phyloP scores from a whole-genome alignment of 2,329 filamentous ascomycete species.

The Hymenoscyphus linearis region DNA sequence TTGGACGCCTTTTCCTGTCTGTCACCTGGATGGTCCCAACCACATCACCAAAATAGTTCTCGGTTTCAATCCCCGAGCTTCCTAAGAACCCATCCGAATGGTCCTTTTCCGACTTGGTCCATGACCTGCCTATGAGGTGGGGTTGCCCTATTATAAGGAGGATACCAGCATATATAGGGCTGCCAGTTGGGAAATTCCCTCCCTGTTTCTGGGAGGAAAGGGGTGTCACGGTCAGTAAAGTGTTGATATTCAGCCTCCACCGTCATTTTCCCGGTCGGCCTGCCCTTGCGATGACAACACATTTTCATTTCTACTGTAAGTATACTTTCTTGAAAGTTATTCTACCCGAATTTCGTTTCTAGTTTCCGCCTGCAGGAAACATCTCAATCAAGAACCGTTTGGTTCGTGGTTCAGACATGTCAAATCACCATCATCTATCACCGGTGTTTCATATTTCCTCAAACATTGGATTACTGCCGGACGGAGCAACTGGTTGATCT shows the following conservation, averaged over 20 bases:
- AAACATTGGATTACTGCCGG: not conserved
- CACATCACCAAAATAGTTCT: not conserved
- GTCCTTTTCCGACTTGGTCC: not conserved
- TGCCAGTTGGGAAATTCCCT: not conserved
- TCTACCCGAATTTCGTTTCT: not conserved
- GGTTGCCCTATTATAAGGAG: not conserved
- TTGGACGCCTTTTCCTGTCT: not conserved
- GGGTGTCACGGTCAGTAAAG: not conserved
- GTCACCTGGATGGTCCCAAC: not conserved
- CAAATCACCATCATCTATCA: not conserved
- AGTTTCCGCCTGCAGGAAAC: not conserved
- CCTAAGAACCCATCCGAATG: too few species aligned
- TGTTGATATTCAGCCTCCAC: not conserved
- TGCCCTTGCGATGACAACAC: too few species aligned
- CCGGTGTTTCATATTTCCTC: not conserved
- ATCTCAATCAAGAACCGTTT: not conserved
- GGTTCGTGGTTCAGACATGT: not conserved
- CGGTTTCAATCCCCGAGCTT: too few species aligned
- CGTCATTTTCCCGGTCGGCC: not conserved
- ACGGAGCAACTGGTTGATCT: not conserved
- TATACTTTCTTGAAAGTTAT: too few species aligned
- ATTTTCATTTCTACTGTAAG: too few species aligned
- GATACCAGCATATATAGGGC: not conserved
- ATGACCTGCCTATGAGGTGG: not conserved
- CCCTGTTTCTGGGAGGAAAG: not conserved